Evolutionary conservation across 2,329 filamentous ascomycete genomes (phyloP).

Genomic region (Alternaria rosae): DNA sequence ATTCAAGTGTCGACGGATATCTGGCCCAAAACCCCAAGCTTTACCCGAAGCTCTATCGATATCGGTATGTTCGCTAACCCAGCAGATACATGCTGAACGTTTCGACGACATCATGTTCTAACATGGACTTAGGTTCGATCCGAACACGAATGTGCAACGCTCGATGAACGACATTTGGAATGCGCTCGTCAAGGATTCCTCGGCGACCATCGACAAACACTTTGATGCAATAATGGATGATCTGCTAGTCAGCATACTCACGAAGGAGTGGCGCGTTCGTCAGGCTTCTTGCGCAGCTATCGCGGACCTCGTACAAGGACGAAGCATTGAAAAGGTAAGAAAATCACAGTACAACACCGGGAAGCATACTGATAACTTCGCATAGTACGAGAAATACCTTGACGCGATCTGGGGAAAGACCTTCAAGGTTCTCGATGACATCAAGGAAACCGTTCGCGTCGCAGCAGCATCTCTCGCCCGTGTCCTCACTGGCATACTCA

Average conservation of each 20-base stretch:
- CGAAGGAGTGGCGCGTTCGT: slow-evolving; percentile 90
- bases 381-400: slow-evolving; percentile 81
- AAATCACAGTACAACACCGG: not conserved
- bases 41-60: slow-evolving; percentile 93
- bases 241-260: slow-evolving; percentile 82
- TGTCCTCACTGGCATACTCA: slow-evolving; percentile 82
- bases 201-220: slow-evolving; percentile 75
- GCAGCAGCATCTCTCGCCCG: slow-evolving; percentile 85
- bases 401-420: slow-evolving; percentile 83
- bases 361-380: slow-evolving; percentile 11
- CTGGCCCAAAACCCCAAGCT: slow-evolving; percentile 87
- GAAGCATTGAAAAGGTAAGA: slow-evolving; percentile 60
- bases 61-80: slow-evolving; percentile 59
- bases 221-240: slow-evolving; percentile 92
- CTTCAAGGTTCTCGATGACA: slow-evolving; percentile 93
- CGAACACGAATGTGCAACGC: slow-evolving; percentile 87
- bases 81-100: not conserved
- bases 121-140: slow-evolving; percentile 71
- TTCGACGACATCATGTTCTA: slow-evolving; percentile 10
- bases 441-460: slow-evolving; percentile 86
- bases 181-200: slow-evolving; percentile 88
- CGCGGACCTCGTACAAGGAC: slow-evolving; percentile 83
- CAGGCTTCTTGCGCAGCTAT: slow-evolving; percentile 93
- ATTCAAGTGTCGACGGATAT: slow-evolving; percentile 73
- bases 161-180: slow-evolving; percentile 99